Conservation (phyloP, 1,139 yeast genomes). For the Kazachstania sp. region DNA sequence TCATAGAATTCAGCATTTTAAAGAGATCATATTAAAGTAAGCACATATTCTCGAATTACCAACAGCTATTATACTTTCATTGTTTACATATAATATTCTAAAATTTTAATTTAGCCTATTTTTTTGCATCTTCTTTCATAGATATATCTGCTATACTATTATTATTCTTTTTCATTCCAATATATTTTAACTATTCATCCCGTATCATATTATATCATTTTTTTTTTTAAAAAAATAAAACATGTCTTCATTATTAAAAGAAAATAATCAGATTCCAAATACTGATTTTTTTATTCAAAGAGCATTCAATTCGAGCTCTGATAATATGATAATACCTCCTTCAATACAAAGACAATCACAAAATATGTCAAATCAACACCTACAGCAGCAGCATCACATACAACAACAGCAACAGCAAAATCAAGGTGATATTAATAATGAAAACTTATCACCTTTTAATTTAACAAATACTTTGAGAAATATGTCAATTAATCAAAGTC, state of each 20-base stretch:
- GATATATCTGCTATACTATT: no score
- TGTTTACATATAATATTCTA: no score
- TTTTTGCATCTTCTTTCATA: no score
- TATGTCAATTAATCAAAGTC: constrained; percentile 9
- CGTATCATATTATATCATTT: neutral
- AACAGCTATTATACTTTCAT: no score
- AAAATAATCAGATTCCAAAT: constrained; percentile 1
- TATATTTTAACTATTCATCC: neutral
- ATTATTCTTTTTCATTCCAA: no score
- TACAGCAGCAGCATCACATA: no score
- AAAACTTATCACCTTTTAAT: constrained; percentile 7
- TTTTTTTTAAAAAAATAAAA: neutral
- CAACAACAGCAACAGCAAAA: no score
- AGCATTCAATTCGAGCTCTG: constrained; percentile 4
- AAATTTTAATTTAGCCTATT: no score
- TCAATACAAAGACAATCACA: neutral
- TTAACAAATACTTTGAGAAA: constrained; percentile 18
- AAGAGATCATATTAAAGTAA: no score
- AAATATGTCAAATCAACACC: neutral
- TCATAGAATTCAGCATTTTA: no score
- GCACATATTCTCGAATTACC: no score
- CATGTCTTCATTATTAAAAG: constrained; percentile 4
- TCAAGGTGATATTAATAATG: neutral
- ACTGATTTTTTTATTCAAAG: constrained; percentile 4
- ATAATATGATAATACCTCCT: constrained; percentile 3